Evolutionary conservation across 306 rosid species (phyloP), one percentile per base, ranked within the genome.

Genomic region (Betula pendula): DNA sequence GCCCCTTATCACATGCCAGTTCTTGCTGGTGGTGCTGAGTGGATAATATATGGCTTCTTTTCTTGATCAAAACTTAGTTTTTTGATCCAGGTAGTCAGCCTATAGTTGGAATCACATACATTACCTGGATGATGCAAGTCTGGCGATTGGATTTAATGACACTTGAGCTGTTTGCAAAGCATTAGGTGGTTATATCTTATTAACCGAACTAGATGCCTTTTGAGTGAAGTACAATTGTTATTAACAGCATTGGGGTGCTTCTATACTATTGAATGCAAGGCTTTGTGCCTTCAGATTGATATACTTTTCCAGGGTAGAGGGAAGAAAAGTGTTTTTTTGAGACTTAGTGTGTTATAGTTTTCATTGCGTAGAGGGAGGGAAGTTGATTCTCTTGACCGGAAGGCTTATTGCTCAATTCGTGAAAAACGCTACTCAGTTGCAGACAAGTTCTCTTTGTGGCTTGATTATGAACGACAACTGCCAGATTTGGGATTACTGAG

Each of bases 31-130:
- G 77, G 48, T 70, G 68, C 73, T 75, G 67, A 79, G 68, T 73
- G 52, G 71, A 66, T 79, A 25, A 79, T 20, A 65, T 53, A 70
- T 42, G 22, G 65, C 63, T 49, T 77, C 63, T 69, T 79, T 43
- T 75, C 79, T 75, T 35, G 83, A 75, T 76, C 72, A 68, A 68
- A 65, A 49, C 70, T 70, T 74, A 75, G 80, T 77, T 79, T 77
- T 72, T 68, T 63, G 74, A 9, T 35, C 48, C 70, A 35, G 70
- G 15, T 45, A n/a, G 48, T 65, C 9, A 12, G n/a, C 48, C 27
- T 29, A 27, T 81, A 60, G 75, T 65, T 59, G 82, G 66, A 40
- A 19, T 65, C 47, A 17, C 47, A 47, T 70, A 58, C 81, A 76
- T 47, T 68, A 27, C 72, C 78, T 83, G 52, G 70, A 75, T 56